A percentile compares a stretch with the other conserved stretches of the same genome.
phyloP scores from a whole-genome alignment of 2,329 filamentous ascomycete genomes.

The Fusarium avenaceum region DNA sequence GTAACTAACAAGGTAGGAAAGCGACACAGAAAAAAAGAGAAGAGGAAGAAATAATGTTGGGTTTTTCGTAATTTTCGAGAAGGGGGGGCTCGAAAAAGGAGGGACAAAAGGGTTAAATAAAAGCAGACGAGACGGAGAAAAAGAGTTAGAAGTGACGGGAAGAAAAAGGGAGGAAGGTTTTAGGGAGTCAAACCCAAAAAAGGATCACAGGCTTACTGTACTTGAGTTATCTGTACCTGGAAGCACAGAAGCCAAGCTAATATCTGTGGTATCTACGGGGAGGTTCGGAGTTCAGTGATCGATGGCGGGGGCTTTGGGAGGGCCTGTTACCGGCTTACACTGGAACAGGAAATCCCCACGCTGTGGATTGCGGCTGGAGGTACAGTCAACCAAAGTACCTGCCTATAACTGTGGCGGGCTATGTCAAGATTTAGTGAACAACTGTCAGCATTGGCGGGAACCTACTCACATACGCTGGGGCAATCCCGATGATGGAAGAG shows the following conservation, averaged over 20 bases:
- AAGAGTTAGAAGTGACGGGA: slow-evolving; percentile 3
- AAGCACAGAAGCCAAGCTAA: neutral
- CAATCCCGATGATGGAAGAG: neutral
- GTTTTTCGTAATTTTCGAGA: neutral
- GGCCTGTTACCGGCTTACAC: too few species aligned
- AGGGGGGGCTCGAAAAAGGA: slow-evolving; percentile 11
- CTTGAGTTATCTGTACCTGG: slow-evolving; percentile 20
- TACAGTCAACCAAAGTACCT: slow-evolving; percentile 16
- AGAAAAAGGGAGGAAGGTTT: slow-evolving; percentile 31
- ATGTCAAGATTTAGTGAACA: slow-evolving; percentile 41
- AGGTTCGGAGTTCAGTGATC: slow-evolving; percentile 29
- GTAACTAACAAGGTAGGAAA: slow-evolving; percentile 3
- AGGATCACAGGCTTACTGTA: slow-evolving; percentile 33
- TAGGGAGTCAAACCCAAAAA: slow-evolving; percentile 22
- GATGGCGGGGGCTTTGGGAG: slow-evolving; percentile 14
- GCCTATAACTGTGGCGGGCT: slow-evolving; percentile 13
- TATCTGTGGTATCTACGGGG: slow-evolving; percentile 9
- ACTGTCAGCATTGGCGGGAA: slow-evolving; percentile 43
- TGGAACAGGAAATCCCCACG: too few species aligned
- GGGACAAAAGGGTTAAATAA: slow-evolving; percentile 16
- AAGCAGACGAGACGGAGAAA: neutral
- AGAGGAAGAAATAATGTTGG: neutral
- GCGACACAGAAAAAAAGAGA: slow-evolving; percentile 7
- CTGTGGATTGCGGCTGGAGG: neutral
- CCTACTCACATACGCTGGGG: neutral